A percentile compares a stretch with the other conserved stretches of the same genome.
Conservation (phyloP, 75 land plant species). For the Isoetes taiwanensis region DNA sequence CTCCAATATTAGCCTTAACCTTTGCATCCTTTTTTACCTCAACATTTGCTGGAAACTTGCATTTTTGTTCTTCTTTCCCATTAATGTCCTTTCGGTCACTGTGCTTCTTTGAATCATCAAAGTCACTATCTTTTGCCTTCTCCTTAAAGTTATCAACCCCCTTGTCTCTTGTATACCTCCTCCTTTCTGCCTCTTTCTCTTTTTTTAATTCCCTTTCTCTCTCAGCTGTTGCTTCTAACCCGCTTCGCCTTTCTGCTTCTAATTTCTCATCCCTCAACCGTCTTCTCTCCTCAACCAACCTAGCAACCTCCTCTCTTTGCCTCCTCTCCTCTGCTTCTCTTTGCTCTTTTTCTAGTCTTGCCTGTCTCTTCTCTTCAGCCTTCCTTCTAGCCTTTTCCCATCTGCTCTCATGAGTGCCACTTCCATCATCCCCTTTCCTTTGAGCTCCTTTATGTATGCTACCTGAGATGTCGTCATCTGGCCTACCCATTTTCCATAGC, state of each 20-base stretch:
- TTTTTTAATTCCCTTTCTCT: constrained; percentile 44
- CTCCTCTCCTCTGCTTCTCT: constrained; percentile 86
- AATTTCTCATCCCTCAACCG: constrained; percentile 58
- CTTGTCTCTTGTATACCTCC: constrained; percentile 56
- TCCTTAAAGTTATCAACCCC: constrained; percentile 44
- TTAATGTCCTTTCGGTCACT: constrained; percentile 11
- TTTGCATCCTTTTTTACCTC: too few relatives aligned
- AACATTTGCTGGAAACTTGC: too few relatives aligned
- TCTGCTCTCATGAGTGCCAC: constrained; percentile 33
- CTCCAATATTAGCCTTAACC: too few relatives aligned
- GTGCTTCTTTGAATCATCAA: constrained; percentile 25
- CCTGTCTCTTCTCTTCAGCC: constrained; percentile 90
- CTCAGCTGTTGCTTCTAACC: constrained; percentile 21
- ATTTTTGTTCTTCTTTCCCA: constrained; percentile 24
- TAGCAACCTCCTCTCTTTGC: constrained; percentile 84
- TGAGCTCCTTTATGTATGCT: constrained; percentile 16
- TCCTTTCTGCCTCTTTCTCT: constrained; percentile 44
- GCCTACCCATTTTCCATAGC: constrained; percentile 34
- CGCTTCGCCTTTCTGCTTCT: constrained; percentile 47
- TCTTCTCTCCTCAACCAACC: constrained; percentile 78
- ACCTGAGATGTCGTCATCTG: constrained; percentile 20
- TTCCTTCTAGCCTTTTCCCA: constrained; percentile 77
- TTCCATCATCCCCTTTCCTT: constrained; percentile 50
- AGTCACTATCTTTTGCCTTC: constrained; percentile 38
- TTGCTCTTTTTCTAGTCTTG: constrained; percentile 73